A percentile compares a stretch with the other conserved stretches of the same genome.
phyloP scores from a whole-genome alignment of 768 basidiomycete species.

The Hericium alpestre region DNA sequence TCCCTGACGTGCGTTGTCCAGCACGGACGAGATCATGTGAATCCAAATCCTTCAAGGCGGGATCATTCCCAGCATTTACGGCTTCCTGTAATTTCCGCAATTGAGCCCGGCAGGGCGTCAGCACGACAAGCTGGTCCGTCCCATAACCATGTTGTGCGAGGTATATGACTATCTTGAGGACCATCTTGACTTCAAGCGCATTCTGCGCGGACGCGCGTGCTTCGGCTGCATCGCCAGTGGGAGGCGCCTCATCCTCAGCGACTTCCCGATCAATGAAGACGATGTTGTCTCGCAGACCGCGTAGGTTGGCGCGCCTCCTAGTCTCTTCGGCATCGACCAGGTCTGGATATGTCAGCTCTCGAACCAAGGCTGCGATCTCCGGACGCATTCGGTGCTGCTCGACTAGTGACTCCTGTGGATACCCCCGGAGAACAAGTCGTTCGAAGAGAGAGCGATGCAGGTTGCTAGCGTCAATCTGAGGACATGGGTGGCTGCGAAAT shows the following conservation, averaged over 20 bases:
- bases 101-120: slow-evolving; percentile 65
- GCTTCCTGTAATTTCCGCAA: slow-evolving; percentile 36
- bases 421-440: slow-evolving; percentile 49
- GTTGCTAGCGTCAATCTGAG: slow-evolving; percentile 39
- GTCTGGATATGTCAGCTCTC: slow-evolving; percentile 53
- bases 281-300: slow-evolving; percentile 46
- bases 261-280: slow-evolving; percentile 52
- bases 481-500: background rate
- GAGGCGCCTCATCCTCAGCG: slow-evolving; percentile 38
- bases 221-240: slow-evolving; percentile 37
- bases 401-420: slow-evolving; percentile 47
- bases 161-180: slow-evolving; percentile 54
- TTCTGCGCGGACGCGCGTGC: slow-evolving; percentile 50
- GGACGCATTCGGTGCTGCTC: slow-evolving; percentile 68
- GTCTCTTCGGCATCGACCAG: slow-evolving; percentile 47
- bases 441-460: slow-evolving; percentile 62
- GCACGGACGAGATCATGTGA: slow-evolving; percentile 46
- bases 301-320: slow-evolving; percentile 36
- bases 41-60: slow-evolving; percentile 54
- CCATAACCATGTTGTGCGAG: slow-evolving; percentile 60
- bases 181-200: slow-evolving; percentile 46
- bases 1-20: slow-evolving; percentile 34
- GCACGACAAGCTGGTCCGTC: slow-evolving; percentile 48
- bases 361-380: slow-evolving; percentile 54
- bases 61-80: slow-evolving; percentile 36